Evolutionary conservation across 108 stramenopile species (phyloP), one percentile per base, ranked within the genome.

Genomic region (Cyclotella atomus): DNA sequence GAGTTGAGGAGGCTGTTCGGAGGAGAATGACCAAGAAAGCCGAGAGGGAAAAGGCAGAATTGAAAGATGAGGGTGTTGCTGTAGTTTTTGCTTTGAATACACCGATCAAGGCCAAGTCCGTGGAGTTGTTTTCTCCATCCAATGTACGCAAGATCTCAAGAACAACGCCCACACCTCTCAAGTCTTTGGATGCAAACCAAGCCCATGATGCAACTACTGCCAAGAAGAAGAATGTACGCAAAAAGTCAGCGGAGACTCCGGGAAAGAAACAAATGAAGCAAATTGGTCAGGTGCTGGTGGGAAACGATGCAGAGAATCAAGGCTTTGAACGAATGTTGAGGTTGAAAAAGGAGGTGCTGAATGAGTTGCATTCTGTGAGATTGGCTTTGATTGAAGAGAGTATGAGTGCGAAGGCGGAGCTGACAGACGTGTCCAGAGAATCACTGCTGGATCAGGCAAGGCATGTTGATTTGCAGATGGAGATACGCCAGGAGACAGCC

Each of bases 261-360:
- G 30, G 56, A 1, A 57, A 57, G n/a, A 29, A 57, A 32, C 12
- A 32, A 10, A 1, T 57, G 56, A 15, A 32, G 23, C 68, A 59
- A 34, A 81, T 81, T 16, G 68, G 72, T 29, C 45, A 65, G 49
- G 79, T 49, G 15, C 68, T 81, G 21, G 61, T 69, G 8, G 79
- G 79, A 50, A 33, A 59, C 35, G 38, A 45, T 60, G 57, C 46
- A 2, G 27, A 53, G 15, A 44, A 55, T 19, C 28, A 36, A 20
- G 61, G 64, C 38, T 81, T 81, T 65, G 72, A 81, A 56, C 67
- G 62, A 0, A 60, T 60, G 7, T 43, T 81, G 36, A 72, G 79
- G 30, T 67, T 73, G 15, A 81, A 81, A 38, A 73, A 74, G 34
- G 73, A 63, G 30, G 45, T 74, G 12, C 28, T 81, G 61, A 70